These are phyloP conservation scores for Talaromyces atroroseus DNA, from an alignment of 2,329 filamentous ascomycete genomes.

Conservation along the genomic window DNA sequence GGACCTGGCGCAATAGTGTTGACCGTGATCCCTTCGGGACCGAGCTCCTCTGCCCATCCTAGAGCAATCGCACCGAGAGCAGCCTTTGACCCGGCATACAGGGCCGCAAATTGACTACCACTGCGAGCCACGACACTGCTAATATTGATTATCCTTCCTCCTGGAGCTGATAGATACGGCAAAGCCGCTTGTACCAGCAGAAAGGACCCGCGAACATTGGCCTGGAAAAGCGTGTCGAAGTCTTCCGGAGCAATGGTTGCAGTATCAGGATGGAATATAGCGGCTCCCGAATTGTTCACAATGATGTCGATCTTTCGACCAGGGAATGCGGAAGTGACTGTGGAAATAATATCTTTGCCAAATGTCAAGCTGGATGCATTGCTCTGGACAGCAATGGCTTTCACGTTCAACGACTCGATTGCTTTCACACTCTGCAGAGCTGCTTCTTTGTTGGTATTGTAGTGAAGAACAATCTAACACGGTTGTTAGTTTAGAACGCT, in stretches of 20 bases:
- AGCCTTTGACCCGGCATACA: slow-evolving; percentile 7
- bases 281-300: slow-evolving; percentile 18
- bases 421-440: background rate
- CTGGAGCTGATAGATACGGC: background rate
- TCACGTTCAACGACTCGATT: background rate
- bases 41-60: slow-evolving; percentile 1
- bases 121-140: slow-evolving; percentile 16
- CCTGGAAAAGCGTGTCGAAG: slow-evolving; percentile 1
- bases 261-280: slow-evolving; percentile 10
- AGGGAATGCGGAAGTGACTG: slow-evolving; percentile 7
- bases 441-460: background rate
- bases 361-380: background rate
- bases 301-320: slow-evolving; percentile 17
- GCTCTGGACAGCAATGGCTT: background rate
- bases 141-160: slow-evolving; percentile 10
- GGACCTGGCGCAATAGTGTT: slow-evolving; percentile 3
- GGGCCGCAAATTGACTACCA: slow-evolving; percentile 12
- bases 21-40: background rate
- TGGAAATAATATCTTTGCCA: too few species aligned
- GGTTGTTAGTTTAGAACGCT: background rate
- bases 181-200: slow-evolving; percentile 5
- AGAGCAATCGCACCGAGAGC: background rate
- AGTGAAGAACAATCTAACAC: slow-evolving; percentile 2
- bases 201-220: background rate
- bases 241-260: slow-evolving; percentile 10